A percentile compares a stretch with the other conserved stretches of the same genome.
These are phyloP conservation scores for Rutidosis leptorrhynchoides DNA, from an alignment of 129 eudicot species.

Conservation along the genomic window DNA sequence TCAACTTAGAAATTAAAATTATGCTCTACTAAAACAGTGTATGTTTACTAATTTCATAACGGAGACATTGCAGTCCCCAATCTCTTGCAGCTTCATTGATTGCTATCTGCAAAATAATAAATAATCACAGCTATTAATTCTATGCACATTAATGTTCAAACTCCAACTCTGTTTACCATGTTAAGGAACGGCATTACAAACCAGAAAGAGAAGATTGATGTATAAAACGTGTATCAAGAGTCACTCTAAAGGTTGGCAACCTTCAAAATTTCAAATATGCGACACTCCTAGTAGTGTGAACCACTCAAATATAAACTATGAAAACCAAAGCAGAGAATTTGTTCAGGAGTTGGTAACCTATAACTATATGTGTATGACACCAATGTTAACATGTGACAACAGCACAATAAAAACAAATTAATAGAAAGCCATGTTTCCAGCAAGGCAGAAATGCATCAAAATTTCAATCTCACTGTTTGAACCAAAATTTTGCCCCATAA, in stretches of 20 bases:
- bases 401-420: not conserved
- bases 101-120: slow-evolving; percentile 32
- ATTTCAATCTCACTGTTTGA: not conserved
- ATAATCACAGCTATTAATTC: not conserved
- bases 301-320: not conserved
- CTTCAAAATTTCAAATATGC: not conserved
- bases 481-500: not conserved
- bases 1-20: slow-evolving; percentile 18
- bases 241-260: not conserved
- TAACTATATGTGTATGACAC: not conserved
- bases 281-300: not conserved
- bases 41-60: slow-evolving; percentile 84
- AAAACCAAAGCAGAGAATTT: not conserved
- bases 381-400: not conserved
- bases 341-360: not conserved
- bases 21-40: not conserved
- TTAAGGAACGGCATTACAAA: not conserved
- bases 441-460: not conserved
- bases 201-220: not conserved
- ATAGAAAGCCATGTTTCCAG: not conserved
- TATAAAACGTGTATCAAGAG: not conserved
- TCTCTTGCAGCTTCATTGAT: slow-evolving; percentile 84
- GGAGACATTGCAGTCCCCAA: slow-evolving; percentile 91
- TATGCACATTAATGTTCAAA: not conserved
- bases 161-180: not conserved